These are phyloP conservation scores for Fremontodendron californicum DNA, from an alignment of 345 rosid genomes.

Conservation along the genomic window DNA sequence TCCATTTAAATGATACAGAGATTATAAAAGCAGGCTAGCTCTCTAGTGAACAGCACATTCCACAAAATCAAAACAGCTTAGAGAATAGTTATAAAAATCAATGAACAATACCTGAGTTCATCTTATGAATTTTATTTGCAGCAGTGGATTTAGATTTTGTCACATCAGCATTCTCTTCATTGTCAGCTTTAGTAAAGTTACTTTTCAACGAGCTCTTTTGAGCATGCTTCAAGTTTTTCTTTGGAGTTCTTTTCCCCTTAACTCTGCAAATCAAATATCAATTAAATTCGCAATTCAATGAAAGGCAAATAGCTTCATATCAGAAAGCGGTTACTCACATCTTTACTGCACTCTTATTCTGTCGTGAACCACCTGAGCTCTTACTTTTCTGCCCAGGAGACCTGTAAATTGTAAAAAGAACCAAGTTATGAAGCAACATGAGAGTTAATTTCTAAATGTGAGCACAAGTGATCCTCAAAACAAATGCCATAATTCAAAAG, in stretches of 20 bases:
- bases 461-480: neutral
- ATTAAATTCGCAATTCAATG: constrained; percentile 7
- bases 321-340: constrained; percentile 41
- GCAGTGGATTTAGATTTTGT: constrained; percentile 33
- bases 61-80: neutral
- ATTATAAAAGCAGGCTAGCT: neutral
- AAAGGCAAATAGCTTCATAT: neutral
- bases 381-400: constrained; percentile 40
- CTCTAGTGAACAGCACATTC: neutral
- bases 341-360: constrained; percentile 37
- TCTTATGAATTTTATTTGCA: constrained; percentile 24
- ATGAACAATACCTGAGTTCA: constrained; percentile 33
- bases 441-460: neutral
- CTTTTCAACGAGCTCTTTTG: constrained; percentile 12
- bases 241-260: constrained; percentile 81
- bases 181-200: constrained; percentile 32
- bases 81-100: neutral
- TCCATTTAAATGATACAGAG: neutral
- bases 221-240: constrained; percentile 45
- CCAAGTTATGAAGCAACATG: constrained; percentile 6
- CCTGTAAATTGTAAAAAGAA: constrained; percentile 50
- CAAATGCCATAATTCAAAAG: neutral
- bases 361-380: constrained; percentile 31
- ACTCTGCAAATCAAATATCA: constrained; percentile 35
- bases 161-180: constrained; percentile 40